A percentile compares a stretch with the other conserved stretches of the same genome.
Evolutionary conservation across 2,329 filamentous ascomycete species (phyloP).

Genomic region (Cladosporium sp.): DNA sequence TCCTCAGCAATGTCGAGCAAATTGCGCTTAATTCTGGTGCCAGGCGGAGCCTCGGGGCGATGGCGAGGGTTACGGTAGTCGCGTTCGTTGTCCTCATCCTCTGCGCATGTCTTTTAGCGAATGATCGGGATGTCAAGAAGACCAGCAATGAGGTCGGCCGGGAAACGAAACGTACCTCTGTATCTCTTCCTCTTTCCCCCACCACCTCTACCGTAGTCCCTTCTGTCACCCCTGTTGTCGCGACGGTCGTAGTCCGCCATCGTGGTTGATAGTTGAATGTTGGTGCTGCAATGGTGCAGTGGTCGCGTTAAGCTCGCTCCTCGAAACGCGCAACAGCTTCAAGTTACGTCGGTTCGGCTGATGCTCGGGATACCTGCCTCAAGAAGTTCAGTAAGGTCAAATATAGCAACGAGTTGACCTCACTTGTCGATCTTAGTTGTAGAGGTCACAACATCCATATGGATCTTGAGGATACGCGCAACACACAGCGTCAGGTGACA

Average conservation of each 20-base stretch:
- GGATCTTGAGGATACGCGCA: no score
- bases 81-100: constrained; percentile 75
- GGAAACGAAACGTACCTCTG: neutral
- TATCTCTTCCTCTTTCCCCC: constrained; percentile 11
- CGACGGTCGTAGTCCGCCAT: constrained; percentile 12
- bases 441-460: no score
- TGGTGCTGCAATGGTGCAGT: neutral
- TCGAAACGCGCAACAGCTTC: constrained; percentile 7
- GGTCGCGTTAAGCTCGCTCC: neutral
- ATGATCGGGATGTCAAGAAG: neutral
- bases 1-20: constrained; percentile 78
- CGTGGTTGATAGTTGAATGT: neutral
- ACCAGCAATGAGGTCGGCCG: neutral
- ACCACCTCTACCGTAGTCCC: neutral
- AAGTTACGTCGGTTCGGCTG: constrained; percentile 1
- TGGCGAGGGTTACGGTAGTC: constrained; percentile 70
- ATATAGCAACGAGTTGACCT: no score
- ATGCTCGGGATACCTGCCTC: no score
- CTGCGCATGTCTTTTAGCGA: constrained; percentile 34
- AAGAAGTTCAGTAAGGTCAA: no score
- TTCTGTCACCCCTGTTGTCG: constrained; percentile 3
- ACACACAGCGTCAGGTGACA: no score
- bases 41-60: constrained; percentile 61
- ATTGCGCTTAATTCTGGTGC: constrained; percentile 70
- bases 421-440: no score